phyloP scores from a whole-genome alignment of 495 filamentous ascomycete species.

The Tetracladium marchalianum region DNA sequence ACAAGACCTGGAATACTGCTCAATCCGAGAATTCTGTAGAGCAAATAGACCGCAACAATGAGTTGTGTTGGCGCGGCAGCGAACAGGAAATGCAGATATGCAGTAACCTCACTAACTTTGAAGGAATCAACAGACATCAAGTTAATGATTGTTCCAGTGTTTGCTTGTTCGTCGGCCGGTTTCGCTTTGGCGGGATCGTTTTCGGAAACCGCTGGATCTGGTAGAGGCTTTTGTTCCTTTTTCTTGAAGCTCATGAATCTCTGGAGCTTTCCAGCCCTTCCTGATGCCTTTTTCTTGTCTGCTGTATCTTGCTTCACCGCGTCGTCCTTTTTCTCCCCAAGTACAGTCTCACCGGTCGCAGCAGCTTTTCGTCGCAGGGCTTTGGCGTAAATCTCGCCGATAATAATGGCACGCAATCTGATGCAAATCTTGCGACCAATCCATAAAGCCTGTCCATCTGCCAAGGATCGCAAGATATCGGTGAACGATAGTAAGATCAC shows the following conservation, averaged over 20 bases:
- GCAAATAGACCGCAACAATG: slow-evolving; percentile 38
- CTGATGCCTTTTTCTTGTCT: slow-evolving; percentile 35
- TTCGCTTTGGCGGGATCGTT: slow-evolving; percentile 24
- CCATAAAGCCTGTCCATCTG: slow-evolving; percentile 82
- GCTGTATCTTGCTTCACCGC: no score
- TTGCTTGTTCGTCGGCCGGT: slow-evolving; percentile 62
- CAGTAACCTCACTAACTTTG: slow-evolving; percentile 72
- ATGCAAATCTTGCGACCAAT: slow-evolving; percentile 92
- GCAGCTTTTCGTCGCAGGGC: slow-evolving; percentile 86
- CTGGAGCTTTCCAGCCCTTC: slow-evolving; percentile 41
- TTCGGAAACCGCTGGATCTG: slow-evolving; percentile 2
- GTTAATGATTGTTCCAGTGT: slow-evolving; percentile 94
- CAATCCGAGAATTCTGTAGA: slow-evolving; percentile 83
- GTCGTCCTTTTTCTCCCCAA: slow-evolving; percentile 54
- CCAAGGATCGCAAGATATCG: slow-evolving; percentile 64
- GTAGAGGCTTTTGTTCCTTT: slow-evolving; percentile 25
- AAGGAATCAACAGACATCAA: slow-evolving; percentile 99
- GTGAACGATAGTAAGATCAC: slow-evolving; percentile 82
- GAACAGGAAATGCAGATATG: slow-evolving; percentile 49
- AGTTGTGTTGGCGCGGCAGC: slow-evolving; percentile 35
- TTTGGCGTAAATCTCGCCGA: slow-evolving; percentile 97
- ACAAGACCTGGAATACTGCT: slow-evolving; percentile 90
- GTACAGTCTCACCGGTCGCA: slow-evolving; percentile 56
- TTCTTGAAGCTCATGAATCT: slow-evolving; percentile 51
- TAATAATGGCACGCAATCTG: slow-evolving; percentile 82